phyloP scores from a whole-genome alignment of 495 filamentous ascomycete species.

The Oleoguttula mirabilis region DNA sequence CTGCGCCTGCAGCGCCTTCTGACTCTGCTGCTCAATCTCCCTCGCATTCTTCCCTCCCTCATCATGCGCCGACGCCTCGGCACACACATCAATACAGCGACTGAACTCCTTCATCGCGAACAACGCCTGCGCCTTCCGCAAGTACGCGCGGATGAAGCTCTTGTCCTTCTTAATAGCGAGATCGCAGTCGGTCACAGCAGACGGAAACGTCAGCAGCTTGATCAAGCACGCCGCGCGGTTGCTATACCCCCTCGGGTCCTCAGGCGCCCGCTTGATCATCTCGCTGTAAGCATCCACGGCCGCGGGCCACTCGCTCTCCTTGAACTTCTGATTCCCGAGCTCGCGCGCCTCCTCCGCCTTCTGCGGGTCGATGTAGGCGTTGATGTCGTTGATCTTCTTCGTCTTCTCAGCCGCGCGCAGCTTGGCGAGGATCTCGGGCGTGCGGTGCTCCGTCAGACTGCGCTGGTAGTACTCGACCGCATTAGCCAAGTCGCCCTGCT shows the following conservation, averaged over 20 bases:
- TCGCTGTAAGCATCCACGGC: constrained; percentile 92
- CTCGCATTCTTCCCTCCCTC: constrained; percentile 59
- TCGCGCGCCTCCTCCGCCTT: constrained; percentile 95
- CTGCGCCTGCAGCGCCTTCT: constrained; percentile 88
- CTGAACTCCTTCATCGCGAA: constrained; percentile 97
- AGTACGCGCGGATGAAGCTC: constrained; percentile 88
- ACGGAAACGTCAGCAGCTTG: constrained; percentile 91
- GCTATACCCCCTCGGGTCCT: constrained; percentile 88
- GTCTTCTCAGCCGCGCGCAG: constrained; percentile 86
- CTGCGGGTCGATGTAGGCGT: constrained; percentile 75
- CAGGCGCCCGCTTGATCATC: constrained; percentile 91
- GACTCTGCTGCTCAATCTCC: constrained; percentile 87
- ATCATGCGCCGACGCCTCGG: constrained; percentile 67
- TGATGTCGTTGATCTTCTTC: constrained; percentile 62
- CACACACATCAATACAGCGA: constrained; percentile 80
- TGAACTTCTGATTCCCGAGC: constrained; percentile 90
- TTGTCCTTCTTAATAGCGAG: constrained; percentile 78
- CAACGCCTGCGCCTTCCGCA: constrained; percentile 85
- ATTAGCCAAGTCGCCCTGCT: constrained; percentile 61
- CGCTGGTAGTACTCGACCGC: constrained; percentile 88
- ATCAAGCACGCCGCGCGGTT: constrained; percentile 95
- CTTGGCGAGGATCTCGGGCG: constrained; percentile 84
- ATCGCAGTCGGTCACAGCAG: constrained; percentile 87
- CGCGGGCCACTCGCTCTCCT: constrained; percentile 89
- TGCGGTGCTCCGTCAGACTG: constrained; percentile 91